Conservation (phyloP, 805 yeast genomes). For the Saitoella complicata region DNA sequence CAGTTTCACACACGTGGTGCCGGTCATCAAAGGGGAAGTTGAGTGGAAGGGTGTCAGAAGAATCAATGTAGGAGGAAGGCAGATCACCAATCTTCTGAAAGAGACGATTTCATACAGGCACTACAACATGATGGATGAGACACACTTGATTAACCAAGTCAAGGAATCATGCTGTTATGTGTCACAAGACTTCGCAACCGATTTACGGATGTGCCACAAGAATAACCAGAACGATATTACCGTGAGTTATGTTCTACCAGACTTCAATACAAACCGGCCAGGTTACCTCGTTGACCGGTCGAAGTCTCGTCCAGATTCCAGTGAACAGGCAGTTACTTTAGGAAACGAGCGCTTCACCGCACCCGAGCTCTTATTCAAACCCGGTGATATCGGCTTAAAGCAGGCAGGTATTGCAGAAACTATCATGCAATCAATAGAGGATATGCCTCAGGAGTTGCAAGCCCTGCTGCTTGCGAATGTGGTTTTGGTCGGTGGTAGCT, state of each 20-base stretch:
- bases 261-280: slow-evolving; percentile 58
- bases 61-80: slow-evolving; percentile 74
- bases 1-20: slow-evolving; percentile 73
- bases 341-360: slow-evolving; percentile 75
- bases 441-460: slow-evolving; percentile 50
- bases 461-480: slow-evolving; percentile 71
- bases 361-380: slow-evolving; percentile 78
- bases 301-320: slow-evolving; percentile 11
- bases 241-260: slow-evolving; percentile 72
- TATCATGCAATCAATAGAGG: slow-evolving; percentile 48
- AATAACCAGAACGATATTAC: slow-evolving; percentile 21
- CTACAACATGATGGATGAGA: slow-evolving; percentile 86
- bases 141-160: slow-evolving; percentile 64
- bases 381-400: slow-evolving; percentile 60
- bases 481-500: slow-evolving; percentile 67
- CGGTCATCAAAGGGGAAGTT: slow-evolving; percentile 63
- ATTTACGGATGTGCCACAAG: slow-evolving; percentile 26
- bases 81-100: slow-evolving; percentile 64
- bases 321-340: slow-evolving; percentile 43
- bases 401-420: slow-evolving; percentile 66
- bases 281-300: slow-evolving; percentile 44
- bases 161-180: slow-evolving; percentile 65
- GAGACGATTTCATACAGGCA: slow-evolving; percentile 81
- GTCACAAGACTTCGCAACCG: slow-evolving; percentile 38
- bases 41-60: slow-evolving; percentile 63